These are phyloP conservation scores for Suhomyces maxii DNA, from an alignment of 1,139 yeast species.

Conservation along the genomic window DNA sequence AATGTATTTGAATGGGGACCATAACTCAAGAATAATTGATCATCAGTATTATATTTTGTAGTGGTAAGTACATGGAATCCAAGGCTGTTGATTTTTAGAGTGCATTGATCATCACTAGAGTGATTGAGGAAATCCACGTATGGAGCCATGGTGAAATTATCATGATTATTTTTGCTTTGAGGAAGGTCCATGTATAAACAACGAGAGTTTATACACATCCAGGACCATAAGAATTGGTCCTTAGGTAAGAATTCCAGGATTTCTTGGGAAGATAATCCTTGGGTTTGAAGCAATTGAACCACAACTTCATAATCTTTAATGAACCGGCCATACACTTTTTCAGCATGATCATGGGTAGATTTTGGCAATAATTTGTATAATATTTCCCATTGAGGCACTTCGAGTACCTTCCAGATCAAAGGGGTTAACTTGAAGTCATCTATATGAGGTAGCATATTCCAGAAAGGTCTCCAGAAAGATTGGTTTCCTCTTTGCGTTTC, in stretches of 20 bases:
- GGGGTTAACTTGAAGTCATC: conserved; percentile 53
- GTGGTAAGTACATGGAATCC: conserved; percentile 56
- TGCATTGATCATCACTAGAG: conserved; percentile 54
- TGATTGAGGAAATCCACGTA: conserved; percentile 88
- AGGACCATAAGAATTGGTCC: conserved; percentile 57
- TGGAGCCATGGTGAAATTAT: conserved; percentile 89
- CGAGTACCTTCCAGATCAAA: conserved; percentile 48
- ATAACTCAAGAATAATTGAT: conserved; percentile 72
- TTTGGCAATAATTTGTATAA: conserved; percentile 41
- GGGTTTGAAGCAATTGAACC: conserved; percentile 18
- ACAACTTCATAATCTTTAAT: conserved; percentile 37
- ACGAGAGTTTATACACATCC: conserved; percentile 90
- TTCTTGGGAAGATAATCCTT: conserved; percentile 4
- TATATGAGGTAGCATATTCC: conserved; percentile 54
- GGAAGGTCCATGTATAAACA: conserved; percentile 79
- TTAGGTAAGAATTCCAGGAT: conserved; percentile 9
- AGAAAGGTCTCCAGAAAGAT: conserved; percentile 68
- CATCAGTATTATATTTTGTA: conserved; percentile 36
- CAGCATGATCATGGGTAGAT: conserved; percentile 34
- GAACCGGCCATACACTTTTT: conserved; percentile 39
- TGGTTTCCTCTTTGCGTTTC: conserved; percentile 37
- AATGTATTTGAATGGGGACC: conserved; percentile 89
- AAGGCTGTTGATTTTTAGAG: conserved; percentile 42
- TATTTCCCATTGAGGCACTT: conserved; percentile 22
- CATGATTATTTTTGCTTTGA: conserved; percentile 45